Evolutionary conservation across 2,329 filamentous ascomycete species (phyloP).

Genomic region (Fusarium guadeloupense): DNA sequence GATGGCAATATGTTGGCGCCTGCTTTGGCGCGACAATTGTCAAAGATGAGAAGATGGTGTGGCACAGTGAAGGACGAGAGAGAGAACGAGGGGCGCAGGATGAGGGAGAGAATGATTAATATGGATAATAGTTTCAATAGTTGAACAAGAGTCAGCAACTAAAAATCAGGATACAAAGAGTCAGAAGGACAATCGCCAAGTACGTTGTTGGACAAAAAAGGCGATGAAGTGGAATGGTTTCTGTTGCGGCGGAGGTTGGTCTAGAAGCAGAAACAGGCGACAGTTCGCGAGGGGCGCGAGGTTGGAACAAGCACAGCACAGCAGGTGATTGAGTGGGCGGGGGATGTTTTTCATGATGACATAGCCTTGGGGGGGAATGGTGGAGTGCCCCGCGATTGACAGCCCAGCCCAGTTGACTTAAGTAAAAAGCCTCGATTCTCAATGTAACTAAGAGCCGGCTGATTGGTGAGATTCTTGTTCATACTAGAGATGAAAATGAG

Average conservation of each 20-base stretch:
- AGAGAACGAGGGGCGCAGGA: slow-evolving; percentile 5
- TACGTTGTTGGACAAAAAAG: slow-evolving; percentile 10
- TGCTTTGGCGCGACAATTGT: slow-evolving; percentile 12
- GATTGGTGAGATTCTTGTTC: not conserved
- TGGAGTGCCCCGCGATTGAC: slow-evolving; percentile 37
- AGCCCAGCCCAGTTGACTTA: not conserved
- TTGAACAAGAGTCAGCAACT: slow-evolving; percentile 14
- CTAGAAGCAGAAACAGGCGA: slow-evolving; percentile 25
- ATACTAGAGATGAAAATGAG: not conserved
- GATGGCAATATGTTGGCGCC: not conserved
- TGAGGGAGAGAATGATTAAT: slow-evolving; percentile 8
- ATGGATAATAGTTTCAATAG: slow-evolving; percentile 5
- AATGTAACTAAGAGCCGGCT: not conserved
- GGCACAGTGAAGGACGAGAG: slow-evolving; percentile 4
- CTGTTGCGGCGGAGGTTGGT: slow-evolving; percentile 28
- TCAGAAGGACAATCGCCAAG: slow-evolving; percentile 27
- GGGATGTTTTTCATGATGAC: slow-evolving; percentile 33
- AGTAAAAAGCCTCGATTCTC: not conserved
- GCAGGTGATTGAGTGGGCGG: slow-evolving; percentile 24
- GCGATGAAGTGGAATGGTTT: slow-evolving; percentile 37
- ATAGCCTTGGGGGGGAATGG: slow-evolving; percentile 21
- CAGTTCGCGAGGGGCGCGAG: slow-evolving; percentile 34
- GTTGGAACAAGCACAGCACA: slow-evolving; percentile 17
- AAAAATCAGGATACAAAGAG: slow-evolving; percentile 16
- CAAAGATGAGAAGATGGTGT: slow-evolving; percentile 17